Base-by-base conservation (phyloP, 164 flowering plant genomes). In the Pachysandra terminalis region DNA sequence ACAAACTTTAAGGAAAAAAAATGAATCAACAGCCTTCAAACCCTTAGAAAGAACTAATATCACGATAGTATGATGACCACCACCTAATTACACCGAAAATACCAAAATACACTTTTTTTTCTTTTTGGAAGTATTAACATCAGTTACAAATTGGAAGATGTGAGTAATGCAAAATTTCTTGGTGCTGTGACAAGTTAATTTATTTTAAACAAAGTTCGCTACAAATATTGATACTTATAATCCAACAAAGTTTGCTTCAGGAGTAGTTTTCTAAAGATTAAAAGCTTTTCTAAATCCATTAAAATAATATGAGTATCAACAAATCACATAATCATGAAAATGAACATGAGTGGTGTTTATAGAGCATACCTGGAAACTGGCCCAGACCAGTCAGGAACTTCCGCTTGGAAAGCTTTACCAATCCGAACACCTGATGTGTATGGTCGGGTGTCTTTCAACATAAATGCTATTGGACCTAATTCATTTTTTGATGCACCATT, bases 401-500 rank as follows among this genome's bases (percentile, higher is more conserved):
- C 81, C 49, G 90, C 96, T 85, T 94, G 97, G 74, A 86, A 91
- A 56, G 74, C 84, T 78, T 86, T 84, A 27, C 98, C 97, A 81
- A 90, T 65, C 68, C 96, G 88, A 75, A 87, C 95, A 26, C 79
- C 78, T 23, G 89, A 73, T 69, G 64, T 80, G 76, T 85, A 83
- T 4, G 91, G 86, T 56, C 78, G 83, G 32, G 71, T 68, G 55
- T 87, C 94, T 60, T 65, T 77, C 79, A 91, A 79, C 98, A 89
- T 90, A 35, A 72, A 74, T 52, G 65, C 73, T 79, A 87, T 81
- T 23, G 81, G 73, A 59, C 72, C 78, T 51, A 66, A 67, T 48
- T 73, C 79, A 27, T 66, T 79, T 59, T 72, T 73, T 45, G 76
- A 70, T 63, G 82, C 54, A 64, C 66, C 64, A 78, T n/a, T 69